Evolutionary conservation across 2,329 filamentous ascomycete species (phyloP).

Genomic region (Aspergillus persii): DNA sequence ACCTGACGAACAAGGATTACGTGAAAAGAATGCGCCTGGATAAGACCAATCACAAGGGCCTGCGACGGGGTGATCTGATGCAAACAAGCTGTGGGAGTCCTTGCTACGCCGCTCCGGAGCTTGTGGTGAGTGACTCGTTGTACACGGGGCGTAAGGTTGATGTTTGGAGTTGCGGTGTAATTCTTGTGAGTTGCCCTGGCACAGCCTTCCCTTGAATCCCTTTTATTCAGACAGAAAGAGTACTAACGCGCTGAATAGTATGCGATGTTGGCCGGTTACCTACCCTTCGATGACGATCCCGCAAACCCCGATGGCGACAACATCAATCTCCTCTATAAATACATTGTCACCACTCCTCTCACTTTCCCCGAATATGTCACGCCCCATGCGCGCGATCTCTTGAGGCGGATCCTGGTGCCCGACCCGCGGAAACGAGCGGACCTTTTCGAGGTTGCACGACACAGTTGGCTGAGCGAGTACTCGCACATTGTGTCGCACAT

Average conservation of each 20-base stretch:
- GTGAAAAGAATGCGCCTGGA: constrained; percentile 86
- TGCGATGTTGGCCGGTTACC: constrained; percentile 95
- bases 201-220: no score
- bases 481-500: constrained; percentile 96
- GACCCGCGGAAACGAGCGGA: constrained; percentile 94
- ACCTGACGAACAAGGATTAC: constrained; percentile 80
- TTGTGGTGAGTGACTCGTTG: constrained; percentile 94
- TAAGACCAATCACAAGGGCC: constrained; percentile 69
- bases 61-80: constrained; percentile 90
- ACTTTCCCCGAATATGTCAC: constrained; percentile 99
- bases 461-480: constrained; percentile 97
- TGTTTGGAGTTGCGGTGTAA: constrained; percentile 98
- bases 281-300: constrained; percentile 97
- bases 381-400: constrained; percentile 86
- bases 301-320: constrained; percentile 98
- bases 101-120: constrained; percentile 93
- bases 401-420: constrained; percentile 89
- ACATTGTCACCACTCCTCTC: constrained; percentile 94
- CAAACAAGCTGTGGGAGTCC: constrained; percentile 98
- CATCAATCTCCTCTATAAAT: constrained; percentile 98
- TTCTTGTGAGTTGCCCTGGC: constrained; percentile 66
- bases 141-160: constrained; percentile 98
- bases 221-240: neutral
- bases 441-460: constrained; percentile 92
- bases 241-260: constrained; percentile 60